Conservation (phyloP, 169 alveolate species). For the Eimeria necatrix region DNA sequence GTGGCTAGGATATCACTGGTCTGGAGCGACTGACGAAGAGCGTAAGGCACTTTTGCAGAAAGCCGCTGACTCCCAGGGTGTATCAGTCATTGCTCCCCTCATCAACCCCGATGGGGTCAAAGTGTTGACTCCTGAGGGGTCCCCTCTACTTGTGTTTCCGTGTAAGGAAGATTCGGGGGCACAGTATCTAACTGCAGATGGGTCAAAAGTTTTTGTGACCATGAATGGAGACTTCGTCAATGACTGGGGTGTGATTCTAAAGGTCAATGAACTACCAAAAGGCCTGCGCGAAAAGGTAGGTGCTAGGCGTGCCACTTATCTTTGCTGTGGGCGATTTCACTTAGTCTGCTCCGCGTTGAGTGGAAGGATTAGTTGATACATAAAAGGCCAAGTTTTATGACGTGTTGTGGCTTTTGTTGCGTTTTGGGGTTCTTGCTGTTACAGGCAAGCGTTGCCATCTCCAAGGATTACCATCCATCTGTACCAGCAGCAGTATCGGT, state of each 20-base stretch:
- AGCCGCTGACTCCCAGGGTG: neutral
- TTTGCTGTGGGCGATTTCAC: no score
- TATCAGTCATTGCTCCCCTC: constrained; percentile 1
- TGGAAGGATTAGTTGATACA: neutral
- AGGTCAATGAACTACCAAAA: constrained; percentile 55
- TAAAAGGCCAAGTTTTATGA: neutral
- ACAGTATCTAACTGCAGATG: constrained; percentile 30
- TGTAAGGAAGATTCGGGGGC: constrained; percentile 41
- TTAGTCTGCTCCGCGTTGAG: no score
- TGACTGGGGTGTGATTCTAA: constrained; percentile 35
- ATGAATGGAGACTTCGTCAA: constrained; percentile 50
- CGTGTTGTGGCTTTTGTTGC: neutral
- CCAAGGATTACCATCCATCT: neutral
- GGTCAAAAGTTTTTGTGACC: constrained; percentile 32
- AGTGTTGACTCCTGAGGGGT: constrained; percentile 58
- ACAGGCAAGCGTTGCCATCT: constrained; percentile 8
- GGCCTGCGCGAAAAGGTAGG: constrained; percentile 41
- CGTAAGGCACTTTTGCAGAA: constrained; percentile 18
- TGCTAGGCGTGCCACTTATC: neutral
- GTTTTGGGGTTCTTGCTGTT: neutral
- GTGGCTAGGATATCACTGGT: constrained; percentile 65
- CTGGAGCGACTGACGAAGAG: constrained; percentile 63
- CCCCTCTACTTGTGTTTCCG: constrained; percentile 37
- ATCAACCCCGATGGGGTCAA: constrained; percentile 45
- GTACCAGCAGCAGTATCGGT: neutral